phyloP scores from a whole-genome alignment of 768 basidiomycete genomes.

The Scleroderma citrinum region DNA sequence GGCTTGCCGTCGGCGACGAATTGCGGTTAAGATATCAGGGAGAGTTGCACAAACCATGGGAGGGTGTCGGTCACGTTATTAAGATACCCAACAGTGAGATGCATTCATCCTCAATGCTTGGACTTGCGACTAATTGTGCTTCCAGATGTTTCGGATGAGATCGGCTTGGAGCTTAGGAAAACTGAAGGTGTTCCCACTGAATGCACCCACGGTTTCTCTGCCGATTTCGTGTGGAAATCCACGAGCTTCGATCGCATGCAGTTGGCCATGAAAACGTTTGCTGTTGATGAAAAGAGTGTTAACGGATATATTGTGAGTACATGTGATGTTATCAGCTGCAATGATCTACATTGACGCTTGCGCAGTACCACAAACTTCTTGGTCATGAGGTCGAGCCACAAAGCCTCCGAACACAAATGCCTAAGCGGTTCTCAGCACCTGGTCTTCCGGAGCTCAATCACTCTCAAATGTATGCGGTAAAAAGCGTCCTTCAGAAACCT shows the following conservation, averaged over 20 bases:
- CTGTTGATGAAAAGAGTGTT: constrained; percentile 98
- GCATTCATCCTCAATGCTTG: background rate
- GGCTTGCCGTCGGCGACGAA: constrained; percentile 95
- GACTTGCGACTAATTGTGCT: constrained; percentile 6
- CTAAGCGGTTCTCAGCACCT: constrained; percentile 94
- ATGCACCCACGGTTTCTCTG: constrained; percentile 89
- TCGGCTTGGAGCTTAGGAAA: constrained; percentile 85
- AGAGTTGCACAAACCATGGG: constrained; percentile 90
- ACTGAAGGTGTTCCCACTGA: constrained; percentile 93
- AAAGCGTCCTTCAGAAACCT: constrained; percentile 97
- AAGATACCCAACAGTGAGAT: constrained; percentile 96
- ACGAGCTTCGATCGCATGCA: constrained; percentile 99
- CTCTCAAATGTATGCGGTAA: constrained; percentile 99
- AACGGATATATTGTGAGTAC: constrained; percentile 92
- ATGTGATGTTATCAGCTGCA: background rate
- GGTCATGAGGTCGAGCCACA: constrained; percentile 98
- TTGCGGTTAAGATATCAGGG: constrained; percentile 84
- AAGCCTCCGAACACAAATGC: constrained; percentile 86
- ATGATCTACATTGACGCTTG: constrained; percentile 2
- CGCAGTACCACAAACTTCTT: constrained; percentile 93
- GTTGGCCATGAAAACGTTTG: constrained; percentile 99
- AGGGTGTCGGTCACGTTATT: constrained; percentile 96
- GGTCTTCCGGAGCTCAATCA: constrained; percentile 98
- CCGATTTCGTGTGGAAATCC: constrained; percentile 99
- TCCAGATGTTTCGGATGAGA: constrained; percentile 94